Percentiles rank a stretch among this genome's conserved stretches.
phyloP scores from a whole-genome alignment of 352 stramenopile genomes.

The Phytophthora podocarpi region DNA sequence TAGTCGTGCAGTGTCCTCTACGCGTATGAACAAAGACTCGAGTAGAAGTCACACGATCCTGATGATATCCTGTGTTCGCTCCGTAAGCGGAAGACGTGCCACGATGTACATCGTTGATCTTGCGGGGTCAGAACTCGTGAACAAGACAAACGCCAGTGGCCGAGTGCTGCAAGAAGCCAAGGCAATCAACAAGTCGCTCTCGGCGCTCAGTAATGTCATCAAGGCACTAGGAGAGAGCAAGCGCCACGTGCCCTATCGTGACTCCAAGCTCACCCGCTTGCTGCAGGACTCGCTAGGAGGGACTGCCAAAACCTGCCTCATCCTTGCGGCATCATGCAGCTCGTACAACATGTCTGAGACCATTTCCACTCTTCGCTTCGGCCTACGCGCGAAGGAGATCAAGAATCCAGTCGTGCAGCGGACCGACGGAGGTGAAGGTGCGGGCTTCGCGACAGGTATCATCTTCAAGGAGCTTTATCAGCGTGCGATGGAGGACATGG shows the following conservation, averaged over 20 bases:
- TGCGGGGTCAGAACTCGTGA: conserved; percentile 83
- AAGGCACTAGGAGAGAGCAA: conserved; percentile 80
- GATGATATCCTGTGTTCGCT: conserved; percentile 57
- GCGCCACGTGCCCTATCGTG: conserved; percentile 76
- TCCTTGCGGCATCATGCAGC: conserved; percentile 91
- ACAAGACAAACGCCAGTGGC: conserved; percentile 82
- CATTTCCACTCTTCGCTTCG: conserved; percentile 79
- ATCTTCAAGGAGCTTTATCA: conserved; percentile 79
- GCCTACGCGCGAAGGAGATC: conserved; percentile 77
- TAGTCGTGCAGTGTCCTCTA: conserved; percentile 73
- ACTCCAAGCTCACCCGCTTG: conserved; percentile 87
- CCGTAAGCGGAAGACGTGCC: conserved; percentile 45
- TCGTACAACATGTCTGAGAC: conserved; percentile 84
- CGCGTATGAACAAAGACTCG: conserved; percentile 92
- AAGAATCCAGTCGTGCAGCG: conserved; percentile 73
- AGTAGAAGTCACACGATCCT: conserved; percentile 81
- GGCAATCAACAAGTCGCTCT: conserved; percentile 88
- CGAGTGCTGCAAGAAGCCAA: conserved; percentile 86
- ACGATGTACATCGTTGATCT: conserved; percentile 89
- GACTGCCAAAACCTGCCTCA: conserved; percentile 94
- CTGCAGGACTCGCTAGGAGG: conserved; percentile 92
- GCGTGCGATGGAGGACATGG: conserved; percentile 66
- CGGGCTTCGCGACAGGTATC: conserved; percentile 28
- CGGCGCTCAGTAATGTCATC: conserved; percentile 86
- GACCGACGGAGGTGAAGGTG: conserved; percentile 34